These are phyloP conservation scores for Urochloa ruziziensis DNA, from an alignment of 176 grass and related monocot species.

Conservation along the genomic window DNA sequence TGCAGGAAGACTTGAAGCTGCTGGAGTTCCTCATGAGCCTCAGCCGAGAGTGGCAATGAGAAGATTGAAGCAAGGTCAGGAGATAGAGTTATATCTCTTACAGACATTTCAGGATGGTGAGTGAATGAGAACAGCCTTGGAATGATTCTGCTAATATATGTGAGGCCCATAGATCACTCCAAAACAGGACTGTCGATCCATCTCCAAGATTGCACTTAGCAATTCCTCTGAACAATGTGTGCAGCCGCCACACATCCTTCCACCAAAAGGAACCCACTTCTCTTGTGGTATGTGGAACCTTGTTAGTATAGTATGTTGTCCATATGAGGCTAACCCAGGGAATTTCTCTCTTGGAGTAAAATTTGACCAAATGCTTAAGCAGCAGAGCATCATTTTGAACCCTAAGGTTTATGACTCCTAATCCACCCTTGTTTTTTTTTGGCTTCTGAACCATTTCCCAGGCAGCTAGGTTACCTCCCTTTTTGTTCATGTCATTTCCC, in stretches of 20 bases:
- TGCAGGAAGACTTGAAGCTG: too few relatives aligned
- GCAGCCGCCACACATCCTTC: neutral
- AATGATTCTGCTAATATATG: too few relatives aligned
- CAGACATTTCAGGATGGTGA: too few relatives aligned
- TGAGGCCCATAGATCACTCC: neutral
- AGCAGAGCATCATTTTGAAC: neutral
- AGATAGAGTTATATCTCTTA: too few relatives aligned
- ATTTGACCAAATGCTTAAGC: neutral
- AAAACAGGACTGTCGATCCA: neutral
- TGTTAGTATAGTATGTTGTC: neutral
- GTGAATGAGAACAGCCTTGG: too few relatives aligned
- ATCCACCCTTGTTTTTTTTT: neutral
- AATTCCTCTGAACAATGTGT: neutral
- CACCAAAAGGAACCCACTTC: neutral
- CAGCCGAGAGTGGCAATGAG: too few relatives aligned
- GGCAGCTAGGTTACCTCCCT: neutral
- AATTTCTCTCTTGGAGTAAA: neutral
- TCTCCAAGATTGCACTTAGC: neutral
- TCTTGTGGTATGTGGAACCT: neutral
- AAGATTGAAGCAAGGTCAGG: too few relatives aligned
- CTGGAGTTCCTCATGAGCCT: too few relatives aligned
- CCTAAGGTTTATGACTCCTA: neutral
- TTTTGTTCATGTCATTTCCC: neutral
- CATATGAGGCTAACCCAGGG: neutral
- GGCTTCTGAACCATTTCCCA: neutral